These are phyloP conservation scores for Ostreobium quekettii DNA, from an alignment of 139 green algal species.

Conservation along the genomic window DNA sequence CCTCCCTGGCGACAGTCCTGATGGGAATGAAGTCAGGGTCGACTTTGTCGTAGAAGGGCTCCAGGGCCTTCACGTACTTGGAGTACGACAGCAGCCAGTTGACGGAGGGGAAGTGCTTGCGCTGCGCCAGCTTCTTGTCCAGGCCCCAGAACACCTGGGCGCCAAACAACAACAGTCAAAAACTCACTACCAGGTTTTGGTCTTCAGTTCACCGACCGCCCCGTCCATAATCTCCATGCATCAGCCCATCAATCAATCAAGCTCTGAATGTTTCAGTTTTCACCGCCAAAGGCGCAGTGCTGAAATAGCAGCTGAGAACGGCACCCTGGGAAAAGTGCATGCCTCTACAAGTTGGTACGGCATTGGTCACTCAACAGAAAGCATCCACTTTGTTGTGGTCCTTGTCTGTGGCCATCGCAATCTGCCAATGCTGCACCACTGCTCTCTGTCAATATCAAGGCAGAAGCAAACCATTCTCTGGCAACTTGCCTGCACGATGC, in stretches of 20 bases:
- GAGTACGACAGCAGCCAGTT: constrained; percentile 99
- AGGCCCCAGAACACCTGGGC: constrained; percentile 97
- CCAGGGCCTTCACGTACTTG: constrained; percentile 96
- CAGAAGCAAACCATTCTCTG: neutral
- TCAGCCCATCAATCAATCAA: no score
- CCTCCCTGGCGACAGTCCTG: constrained; percentile 51
- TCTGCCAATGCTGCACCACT: constrained; percentile 2
- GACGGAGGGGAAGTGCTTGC: constrained; percentile 98
- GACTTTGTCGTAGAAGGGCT: constrained; percentile 94
- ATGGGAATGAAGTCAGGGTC: constrained; percentile 76
- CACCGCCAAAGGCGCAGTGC: no score
- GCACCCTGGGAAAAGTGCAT: no score
- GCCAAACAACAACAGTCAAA: neutral
- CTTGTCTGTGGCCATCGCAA: no score
- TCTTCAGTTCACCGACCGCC: no score
- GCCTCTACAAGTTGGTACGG: no score
- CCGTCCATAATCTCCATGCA: no score
- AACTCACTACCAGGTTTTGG: no score
- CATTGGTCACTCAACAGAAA: no score
- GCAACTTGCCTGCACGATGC: constrained; percentile 89
- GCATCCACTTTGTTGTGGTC: no score
- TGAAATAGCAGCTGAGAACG: no score
- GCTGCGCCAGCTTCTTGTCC: constrained; percentile 99
- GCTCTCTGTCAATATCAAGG: neutral
- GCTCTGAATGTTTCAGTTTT: no score